A percentile compares a stretch with the other conserved stretches of the same genome.
Evolutionary conservation across 345 rosid species (phyloP).

Genomic region (Rhodamnia rubescens): DNA sequence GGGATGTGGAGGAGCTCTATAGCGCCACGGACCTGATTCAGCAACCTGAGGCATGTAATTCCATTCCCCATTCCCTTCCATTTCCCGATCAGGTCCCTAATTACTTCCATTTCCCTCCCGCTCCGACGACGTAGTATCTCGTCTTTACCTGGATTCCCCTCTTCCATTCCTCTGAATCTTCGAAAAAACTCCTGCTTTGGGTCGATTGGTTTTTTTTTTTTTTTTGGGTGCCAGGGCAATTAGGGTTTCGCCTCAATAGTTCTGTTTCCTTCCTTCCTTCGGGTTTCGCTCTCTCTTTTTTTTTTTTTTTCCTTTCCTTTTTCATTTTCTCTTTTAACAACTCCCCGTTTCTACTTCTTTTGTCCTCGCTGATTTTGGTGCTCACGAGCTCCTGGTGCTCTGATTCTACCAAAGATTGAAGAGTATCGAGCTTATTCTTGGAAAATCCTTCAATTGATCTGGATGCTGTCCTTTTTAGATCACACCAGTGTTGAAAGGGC

Average conservation of each 20-base stretch:
- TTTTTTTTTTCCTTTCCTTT: no score
- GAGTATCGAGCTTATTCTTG: neutral
- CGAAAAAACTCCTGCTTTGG: neutral
- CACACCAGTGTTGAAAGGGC: slow-evolving; percentile 23
- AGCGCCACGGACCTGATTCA: slow-evolving; percentile 25
- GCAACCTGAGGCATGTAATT: slow-evolving; percentile 38
- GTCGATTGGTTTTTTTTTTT: neutral
- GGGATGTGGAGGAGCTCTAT: slow-evolving; percentile 19
- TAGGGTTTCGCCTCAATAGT: neutral
- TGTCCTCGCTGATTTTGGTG: neutral
- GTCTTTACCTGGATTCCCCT: neutral
- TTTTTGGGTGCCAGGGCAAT: neutral
- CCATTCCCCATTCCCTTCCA: neutral
- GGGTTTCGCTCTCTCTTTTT: neutral
- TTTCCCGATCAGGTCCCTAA: neutral
- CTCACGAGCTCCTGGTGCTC: neutral
- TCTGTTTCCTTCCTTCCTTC: neutral
- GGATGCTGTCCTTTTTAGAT: slow-evolving; percentile 25
- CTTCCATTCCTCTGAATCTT: neutral
- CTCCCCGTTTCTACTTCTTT: neutral
- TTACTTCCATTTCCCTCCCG: neutral
- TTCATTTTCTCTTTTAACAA: neutral
- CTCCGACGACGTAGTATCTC: neutral
- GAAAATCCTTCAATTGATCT: neutral
- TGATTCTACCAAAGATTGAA: neutral